Evolutionary conservation across 805 yeast genomes (phyloP).

Genomic region (Ogataea minuta): DNA sequence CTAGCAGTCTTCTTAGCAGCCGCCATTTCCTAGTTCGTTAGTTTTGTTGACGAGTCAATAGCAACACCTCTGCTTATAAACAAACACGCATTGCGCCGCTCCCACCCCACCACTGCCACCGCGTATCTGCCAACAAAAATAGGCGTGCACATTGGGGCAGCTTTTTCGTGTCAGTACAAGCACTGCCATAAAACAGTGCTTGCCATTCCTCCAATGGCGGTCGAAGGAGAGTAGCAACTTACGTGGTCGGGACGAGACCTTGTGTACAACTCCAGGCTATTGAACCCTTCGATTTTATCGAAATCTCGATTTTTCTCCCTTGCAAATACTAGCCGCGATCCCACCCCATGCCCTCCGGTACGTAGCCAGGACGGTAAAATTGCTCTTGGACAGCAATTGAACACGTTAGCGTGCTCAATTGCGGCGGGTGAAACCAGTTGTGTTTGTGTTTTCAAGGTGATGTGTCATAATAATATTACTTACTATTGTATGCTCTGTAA

Average conservation of each 20-base stretch:
- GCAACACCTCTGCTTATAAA: conserved; percentile 5
- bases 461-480: conserved; percentile 8
- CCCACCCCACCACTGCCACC: conserved; percentile 7
- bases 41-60: conserved; percentile 3
- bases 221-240: too few relatives aligned
- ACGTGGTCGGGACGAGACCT: too few relatives aligned
- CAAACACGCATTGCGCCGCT: conserved; percentile 5
- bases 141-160: conserved; percentile 7
- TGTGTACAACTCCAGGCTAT: too few relatives aligned
- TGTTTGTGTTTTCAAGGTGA: not conserved
- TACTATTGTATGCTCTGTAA: conserved; percentile 3
- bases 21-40: conserved; percentile 26
- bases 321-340: conserved; percentile 1
- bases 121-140: conserved; percentile 16
- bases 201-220: conserved; percentile 1
- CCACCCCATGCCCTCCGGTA: not conserved
- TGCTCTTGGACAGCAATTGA: conserved; percentile 1
- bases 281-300: not conserved
- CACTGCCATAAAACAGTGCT: conserved; percentile 7
- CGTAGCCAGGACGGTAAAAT: not conserved
- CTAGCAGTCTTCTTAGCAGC: conserved; percentile 33
- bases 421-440: not conserved
- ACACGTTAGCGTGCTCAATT: not conserved
- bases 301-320: not conserved
- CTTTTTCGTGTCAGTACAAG: conserved; percentile 9